Conservation (phyloP, 1,284 basidiomycete species). For the Rhodotorula sp. region DNA sequence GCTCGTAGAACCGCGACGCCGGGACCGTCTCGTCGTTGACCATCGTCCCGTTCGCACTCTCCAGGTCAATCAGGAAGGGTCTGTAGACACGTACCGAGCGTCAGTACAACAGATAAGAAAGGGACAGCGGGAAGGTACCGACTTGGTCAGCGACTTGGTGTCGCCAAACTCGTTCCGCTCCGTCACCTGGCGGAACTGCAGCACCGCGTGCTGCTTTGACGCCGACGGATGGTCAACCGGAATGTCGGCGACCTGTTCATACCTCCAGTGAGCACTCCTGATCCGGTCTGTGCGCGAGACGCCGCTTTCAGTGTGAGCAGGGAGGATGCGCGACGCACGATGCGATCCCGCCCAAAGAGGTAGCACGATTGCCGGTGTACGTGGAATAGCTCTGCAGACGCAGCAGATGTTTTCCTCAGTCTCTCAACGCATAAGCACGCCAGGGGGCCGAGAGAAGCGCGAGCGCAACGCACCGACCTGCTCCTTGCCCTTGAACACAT, state of each 20-base stretch:
- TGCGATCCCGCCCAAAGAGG: conserved; percentile 83
- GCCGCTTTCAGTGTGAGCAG: not conserved
- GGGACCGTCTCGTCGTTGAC: conserved; percentile 89
- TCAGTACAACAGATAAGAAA: not conserved
- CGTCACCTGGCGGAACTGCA: conserved; percentile 86
- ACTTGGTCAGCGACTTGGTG: conserved; percentile 76
- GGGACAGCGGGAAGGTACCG: conserved; percentile 47
- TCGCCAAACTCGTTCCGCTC: conserved; percentile 87
- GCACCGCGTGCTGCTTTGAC: conserved; percentile 96
- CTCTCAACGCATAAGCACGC: not conserved
- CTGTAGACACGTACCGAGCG: conserved; percentile 53
- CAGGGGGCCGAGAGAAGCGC: not conserved
- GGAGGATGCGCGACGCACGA: conserved; percentile 57
- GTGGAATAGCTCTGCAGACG: conserved; percentile 73
- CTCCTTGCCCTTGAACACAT: conserved; percentile 93
- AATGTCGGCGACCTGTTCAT: conserved; percentile 77
- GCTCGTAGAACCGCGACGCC: conserved; percentile 83
- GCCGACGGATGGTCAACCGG: conserved; percentile 92
- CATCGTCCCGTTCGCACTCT: conserved; percentile 90
- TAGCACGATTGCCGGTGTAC: conserved; percentile 92
- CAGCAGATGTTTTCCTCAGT: not conserved
- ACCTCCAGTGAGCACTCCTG: too few relatives aligned
- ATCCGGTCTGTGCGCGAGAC: too few relatives aligned
- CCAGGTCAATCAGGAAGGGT: conserved; percentile 93
- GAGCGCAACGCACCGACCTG: conserved; percentile 71